phyloP scores from a whole-genome alignment of 78 protist genomes.

The Guillardia theta region DNA sequence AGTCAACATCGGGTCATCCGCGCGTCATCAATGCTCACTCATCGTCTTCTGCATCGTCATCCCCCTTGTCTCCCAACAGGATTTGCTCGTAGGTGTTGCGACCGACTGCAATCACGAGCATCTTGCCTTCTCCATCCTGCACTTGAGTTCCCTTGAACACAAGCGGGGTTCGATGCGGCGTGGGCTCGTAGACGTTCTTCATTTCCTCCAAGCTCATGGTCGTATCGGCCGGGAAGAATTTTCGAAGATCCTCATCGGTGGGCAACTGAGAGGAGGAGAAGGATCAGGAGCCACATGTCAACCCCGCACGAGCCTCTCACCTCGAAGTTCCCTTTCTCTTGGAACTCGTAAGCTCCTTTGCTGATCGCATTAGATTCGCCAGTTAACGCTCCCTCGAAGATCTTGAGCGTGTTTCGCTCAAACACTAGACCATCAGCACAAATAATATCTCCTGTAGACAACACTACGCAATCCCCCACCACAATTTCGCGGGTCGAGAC shows the following conservation, averaged over 20 bases:
- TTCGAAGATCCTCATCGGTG: too few relatives aligned
- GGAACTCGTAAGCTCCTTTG: slow-evolving; percentile 8
- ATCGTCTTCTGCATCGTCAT: background rate
- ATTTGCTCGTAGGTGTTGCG: background rate
- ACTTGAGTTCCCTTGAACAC: slow-evolving; percentile 3
- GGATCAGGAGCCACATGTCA: too few relatives aligned
- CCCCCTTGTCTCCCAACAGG: background rate
- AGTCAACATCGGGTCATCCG: too few relatives aligned
- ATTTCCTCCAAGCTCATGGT: background rate
- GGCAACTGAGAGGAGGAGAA: too few relatives aligned
- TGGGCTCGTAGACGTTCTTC: background rate
- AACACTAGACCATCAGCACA: slow-evolving; percentile 10
- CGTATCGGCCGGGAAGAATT: too few relatives aligned
- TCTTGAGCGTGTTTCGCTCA: background rate
- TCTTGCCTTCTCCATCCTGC: slow-evolving; percentile 16
- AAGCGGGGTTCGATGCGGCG: background rate
- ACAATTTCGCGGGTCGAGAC: background rate
- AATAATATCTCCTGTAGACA: background rate
- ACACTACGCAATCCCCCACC: background rate
- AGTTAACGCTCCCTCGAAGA: background rate
- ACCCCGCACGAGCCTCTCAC: too few relatives aligned
- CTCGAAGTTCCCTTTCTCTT: background rate
- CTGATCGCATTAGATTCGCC: background rate
- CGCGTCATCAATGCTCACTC: too few relatives aligned
- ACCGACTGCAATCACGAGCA: slow-evolving; percentile 16